Conservation (phyloP, 2,329 filamentous ascomycete genomes). For the Colletotrichum truncatum region DNA sequence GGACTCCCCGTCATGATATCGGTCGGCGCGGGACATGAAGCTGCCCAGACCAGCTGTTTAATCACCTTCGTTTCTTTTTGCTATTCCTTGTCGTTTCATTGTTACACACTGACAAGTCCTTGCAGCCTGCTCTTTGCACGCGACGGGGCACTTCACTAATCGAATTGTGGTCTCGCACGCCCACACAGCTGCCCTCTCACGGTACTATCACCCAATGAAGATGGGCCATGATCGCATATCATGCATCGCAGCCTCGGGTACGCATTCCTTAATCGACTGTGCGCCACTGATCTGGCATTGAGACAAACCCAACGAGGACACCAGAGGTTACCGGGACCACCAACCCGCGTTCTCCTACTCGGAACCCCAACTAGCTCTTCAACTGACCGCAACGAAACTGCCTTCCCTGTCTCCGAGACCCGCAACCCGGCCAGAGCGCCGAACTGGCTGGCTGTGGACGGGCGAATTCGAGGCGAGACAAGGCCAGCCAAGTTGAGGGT, state of each 20-base stretch:
- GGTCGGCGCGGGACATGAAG: not conserved
- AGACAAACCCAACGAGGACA: not conserved
- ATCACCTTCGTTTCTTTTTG: conserved; percentile 14
- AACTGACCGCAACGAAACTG: not conserved
- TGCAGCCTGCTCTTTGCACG: not conserved
- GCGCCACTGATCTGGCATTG: not conserved
- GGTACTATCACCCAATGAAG: not conserved
- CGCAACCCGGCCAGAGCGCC: not conserved
- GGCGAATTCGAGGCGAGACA: conserved; percentile 1
- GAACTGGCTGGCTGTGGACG: not conserved
- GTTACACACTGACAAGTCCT: not conserved
- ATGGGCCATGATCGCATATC: not conserved
- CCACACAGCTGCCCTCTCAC: not conserved
- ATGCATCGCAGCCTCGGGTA: conserved; percentile 12
- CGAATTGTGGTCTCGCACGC: not conserved
- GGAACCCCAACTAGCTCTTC: not conserved
- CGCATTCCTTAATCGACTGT: not conserved
- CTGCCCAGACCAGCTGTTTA: not conserved
- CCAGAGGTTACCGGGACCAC: not conserved
- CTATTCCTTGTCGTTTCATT: conserved; percentile 32
- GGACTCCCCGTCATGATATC: not conserved
- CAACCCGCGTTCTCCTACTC: not conserved
- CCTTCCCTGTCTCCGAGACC: not conserved
- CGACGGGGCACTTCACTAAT: not conserved
- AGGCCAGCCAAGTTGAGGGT: conserved; percentile 24